Evolutionary conservation across 805 yeast genomes (phyloP), one percentile per base, ranked within the genome.

Genomic region (Saccharomycopsis fibuligera): DNA sequence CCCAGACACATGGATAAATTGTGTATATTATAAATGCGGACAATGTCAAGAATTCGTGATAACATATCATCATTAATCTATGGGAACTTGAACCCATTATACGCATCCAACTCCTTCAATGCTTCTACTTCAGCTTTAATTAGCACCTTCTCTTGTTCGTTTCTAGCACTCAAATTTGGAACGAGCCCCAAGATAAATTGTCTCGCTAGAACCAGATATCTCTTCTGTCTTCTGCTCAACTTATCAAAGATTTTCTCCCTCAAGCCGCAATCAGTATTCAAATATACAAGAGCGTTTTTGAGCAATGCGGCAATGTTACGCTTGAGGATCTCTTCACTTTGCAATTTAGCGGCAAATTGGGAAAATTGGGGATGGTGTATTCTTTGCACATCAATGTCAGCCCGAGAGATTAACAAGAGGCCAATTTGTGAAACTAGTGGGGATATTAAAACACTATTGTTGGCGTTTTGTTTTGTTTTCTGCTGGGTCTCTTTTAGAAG

Each of bases 161-260:
- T 44, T 24, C 29, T 21, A 22, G 37, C 6, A 19, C 35, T n/a
- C 4, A 39, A 30, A 17, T 44, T 44, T 4, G 22, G 35, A 10
- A 43, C 24, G 17, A 46, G 27, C 2, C 47, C 47, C 24, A 52
- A 35, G 4, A 43, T 37, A n/a, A 46, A 52, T 30, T 50, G 53
- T 12, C 55, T 24, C 8, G 43, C 48, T 33, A 49, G 12, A 6
- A 49, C 49, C 23, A 46, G 51, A 25, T 19, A 46, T 17, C 21
- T 42, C 31, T 30, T 39, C 25, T 52, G 48, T 22, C 55, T 24
- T 35, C 47, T 43, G 6, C 30, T 29, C 29, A 52, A 41, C 33
- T 47, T 49, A 36, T 52, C 55, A 31, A 52, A 42, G 3, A 52
- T 49, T 19, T 33, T 41, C 24, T 52, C 55, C 27, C 55, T 8